phyloP scores from a whole-genome alignment of 2,329 filamentous ascomycete species.

The Xylariaceae sp. region DNA sequence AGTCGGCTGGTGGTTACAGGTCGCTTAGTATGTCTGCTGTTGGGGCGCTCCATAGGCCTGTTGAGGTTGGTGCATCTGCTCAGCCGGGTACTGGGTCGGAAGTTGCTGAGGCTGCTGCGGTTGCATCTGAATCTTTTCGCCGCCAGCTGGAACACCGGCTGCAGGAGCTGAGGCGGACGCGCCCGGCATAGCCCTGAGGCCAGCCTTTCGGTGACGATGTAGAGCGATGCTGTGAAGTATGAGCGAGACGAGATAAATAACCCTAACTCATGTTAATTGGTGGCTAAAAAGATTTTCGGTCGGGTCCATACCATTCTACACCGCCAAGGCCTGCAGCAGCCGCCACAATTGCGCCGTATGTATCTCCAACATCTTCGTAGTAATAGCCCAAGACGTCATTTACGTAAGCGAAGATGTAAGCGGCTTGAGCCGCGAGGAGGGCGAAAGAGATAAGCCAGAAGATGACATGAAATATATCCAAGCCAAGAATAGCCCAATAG shows the following conservation, averaged over 20 bases:
- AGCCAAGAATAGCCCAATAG: conserved; percentile 57
- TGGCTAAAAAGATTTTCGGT: neutral
- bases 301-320: conserved; percentile 50
- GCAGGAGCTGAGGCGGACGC: conserved; percentile 19
- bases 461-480: conserved; percentile 58
- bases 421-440: conserved; percentile 47
- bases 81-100: conserved; percentile 20
- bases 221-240: conserved; percentile 49
- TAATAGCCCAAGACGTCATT: conserved; percentile 33
- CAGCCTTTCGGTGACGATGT: conserved; percentile 51
- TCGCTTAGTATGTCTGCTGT: conserved; percentile 3
- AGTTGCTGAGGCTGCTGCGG: conserved; percentile 33
- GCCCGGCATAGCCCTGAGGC: conserved; percentile 47
- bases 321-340: conserved; percentile 49
- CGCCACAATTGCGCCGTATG: conserved; percentile 38
- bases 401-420: conserved; percentile 29
- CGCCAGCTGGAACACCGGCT: conserved; percentile 9
- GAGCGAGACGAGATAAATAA: conserved; percentile 50
- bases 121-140: conserved; percentile 39
- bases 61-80: conserved; percentile 3
- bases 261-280: conserved; percentile 39
- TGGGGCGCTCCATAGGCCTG: conserved; percentile 9
- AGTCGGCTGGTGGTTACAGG: neutral
- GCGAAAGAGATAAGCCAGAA: conserved; percentile 58
- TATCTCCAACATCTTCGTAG: conserved; percentile 29